Conservation (phyloP, 1,284 basidiomycete species). For the Puccinia horiana region DNA sequence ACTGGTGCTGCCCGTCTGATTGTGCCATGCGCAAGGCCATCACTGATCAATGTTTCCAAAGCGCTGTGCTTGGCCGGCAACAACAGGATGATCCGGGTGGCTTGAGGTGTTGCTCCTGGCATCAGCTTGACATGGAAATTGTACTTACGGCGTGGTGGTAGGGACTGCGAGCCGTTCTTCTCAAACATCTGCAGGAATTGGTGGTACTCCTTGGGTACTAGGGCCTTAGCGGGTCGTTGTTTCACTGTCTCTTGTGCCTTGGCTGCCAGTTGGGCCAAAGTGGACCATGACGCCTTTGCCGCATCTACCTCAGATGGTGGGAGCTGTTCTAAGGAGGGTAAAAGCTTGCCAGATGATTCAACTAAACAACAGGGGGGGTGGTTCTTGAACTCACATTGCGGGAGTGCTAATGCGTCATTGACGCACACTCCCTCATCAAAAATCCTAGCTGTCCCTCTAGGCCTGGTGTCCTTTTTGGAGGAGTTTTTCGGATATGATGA, state of each 20-base stretch:
- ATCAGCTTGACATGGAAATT: neutral
- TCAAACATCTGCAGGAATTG: neutral
- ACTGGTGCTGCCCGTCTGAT: constrained; percentile 61
- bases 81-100: neutral
- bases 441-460: too few species aligned
- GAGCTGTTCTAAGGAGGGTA: too few species aligned
- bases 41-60: neutral
- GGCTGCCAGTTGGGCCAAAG: neutral
- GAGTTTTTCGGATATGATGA: too few species aligned
- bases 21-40: constrained; percentile 59
- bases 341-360: too few species aligned
- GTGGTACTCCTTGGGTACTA: too few species aligned
- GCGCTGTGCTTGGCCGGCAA: neutral
- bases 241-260: neutral
- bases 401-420: neutral
- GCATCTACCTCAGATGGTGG: neutral
- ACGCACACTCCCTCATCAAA: neutral
- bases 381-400: neutral
- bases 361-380: neutral
- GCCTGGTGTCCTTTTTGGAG: too few species aligned
- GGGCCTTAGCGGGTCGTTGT: neutral
- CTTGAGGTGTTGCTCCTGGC: neutral
- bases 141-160: neutral
- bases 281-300: neutral
- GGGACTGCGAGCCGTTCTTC: neutral